Conservation (phyloP, 495 filamentous ascomycete genomes). For the Penicillium longicatenatum region DNA sequence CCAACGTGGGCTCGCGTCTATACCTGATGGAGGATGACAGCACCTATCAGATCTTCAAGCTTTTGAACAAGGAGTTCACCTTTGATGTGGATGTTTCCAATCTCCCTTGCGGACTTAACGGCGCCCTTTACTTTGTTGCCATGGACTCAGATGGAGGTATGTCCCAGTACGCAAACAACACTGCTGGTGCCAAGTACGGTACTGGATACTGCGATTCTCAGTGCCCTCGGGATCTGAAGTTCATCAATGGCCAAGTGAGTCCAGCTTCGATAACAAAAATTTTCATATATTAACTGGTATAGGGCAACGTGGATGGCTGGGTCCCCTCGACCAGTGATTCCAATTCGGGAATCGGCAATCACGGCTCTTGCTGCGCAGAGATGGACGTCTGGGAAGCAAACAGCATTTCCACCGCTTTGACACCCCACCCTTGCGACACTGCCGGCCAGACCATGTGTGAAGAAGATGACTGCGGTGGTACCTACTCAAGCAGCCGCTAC, state of each 20-base stretch:
- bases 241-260: constrained; percentile 58
- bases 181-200: constrained; percentile 69
- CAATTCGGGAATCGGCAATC: constrained; percentile 60
- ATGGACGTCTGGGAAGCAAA: constrained; percentile 78
- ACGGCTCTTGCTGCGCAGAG: constrained; percentile 71
- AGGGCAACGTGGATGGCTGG: constrained; percentile 61
- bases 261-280: background rate
- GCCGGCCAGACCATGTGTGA: constrained; percentile 58
- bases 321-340: constrained; percentile 54
- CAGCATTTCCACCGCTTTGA: constrained; percentile 55
- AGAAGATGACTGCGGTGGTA: constrained; percentile 56
- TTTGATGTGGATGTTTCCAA: constrained; percentile 69
- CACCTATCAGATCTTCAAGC: constrained; percentile 61
- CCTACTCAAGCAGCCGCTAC: constrained; percentile 44
- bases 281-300: background rate
- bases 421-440: constrained; percentile 65
- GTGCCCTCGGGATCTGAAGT: constrained; percentile 66
- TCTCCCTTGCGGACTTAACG: constrained; percentile 70
- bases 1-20: constrained; percentile 56
- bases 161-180: constrained; percentile 54
- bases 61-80: constrained; percentile 64
- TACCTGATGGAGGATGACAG: constrained; percentile 57
- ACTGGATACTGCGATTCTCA: constrained; percentile 79
- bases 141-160: constrained; percentile 67
- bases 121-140: constrained; percentile 66